Base-by-base conservation (phyloP, 352 stramenopile genomes). In the Hyaloperonospora brassicae region DNA sequence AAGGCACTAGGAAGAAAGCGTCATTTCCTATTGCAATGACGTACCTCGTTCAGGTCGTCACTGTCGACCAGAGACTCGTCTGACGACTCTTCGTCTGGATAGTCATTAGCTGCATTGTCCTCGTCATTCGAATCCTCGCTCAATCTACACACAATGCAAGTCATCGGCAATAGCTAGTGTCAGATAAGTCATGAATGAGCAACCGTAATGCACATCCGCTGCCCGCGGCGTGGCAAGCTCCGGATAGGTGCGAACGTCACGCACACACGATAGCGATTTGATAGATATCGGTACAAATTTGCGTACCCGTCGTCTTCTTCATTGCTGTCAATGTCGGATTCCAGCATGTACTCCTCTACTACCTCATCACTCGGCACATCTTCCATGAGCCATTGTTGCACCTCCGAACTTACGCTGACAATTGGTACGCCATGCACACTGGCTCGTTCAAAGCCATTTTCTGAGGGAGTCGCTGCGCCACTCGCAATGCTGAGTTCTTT, bases 71-170 rank as follows among this genome's bases (percentile, higher is more conserved):
- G 23, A 48, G 58, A 67, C 46, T 73, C 65, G 38, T 72, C 68
- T 21, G 68, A 76, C 55, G 73, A 85, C 59, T 89, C 81, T 69
- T 93, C 83, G 45, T 93, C 83, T 7, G 83, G 83, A 53, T 93
- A 93, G 55, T 93, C 83, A 50, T 93, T 93, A 27, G 72, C 70
- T 11, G 54, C 68, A 30, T 90, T 72, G 59, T 86, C 81, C 43
- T 93, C 83, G 36, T 93, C 80, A 48, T 93, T 93, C 27, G 83
- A 93, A 52, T 93, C 80, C 41, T 86, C 74, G 45, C 80, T 89
- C 31, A 86, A 78, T 52, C 76, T 87, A 64, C 21, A 65, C 22
- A 59, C 8, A 36, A 66, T 45, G 7, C 50, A 49, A 59, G 24
- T 23, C 21, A 57, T 47, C 52, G 10, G 27, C 27, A 68, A 54